Percentiles rank a stretch among this genome's conserved stretches.
These are phyloP conservation scores for Termitomyces heimii DNA, from an alignment of 768 basidiomycete genomes.

Conservation along the genomic window DNA sequence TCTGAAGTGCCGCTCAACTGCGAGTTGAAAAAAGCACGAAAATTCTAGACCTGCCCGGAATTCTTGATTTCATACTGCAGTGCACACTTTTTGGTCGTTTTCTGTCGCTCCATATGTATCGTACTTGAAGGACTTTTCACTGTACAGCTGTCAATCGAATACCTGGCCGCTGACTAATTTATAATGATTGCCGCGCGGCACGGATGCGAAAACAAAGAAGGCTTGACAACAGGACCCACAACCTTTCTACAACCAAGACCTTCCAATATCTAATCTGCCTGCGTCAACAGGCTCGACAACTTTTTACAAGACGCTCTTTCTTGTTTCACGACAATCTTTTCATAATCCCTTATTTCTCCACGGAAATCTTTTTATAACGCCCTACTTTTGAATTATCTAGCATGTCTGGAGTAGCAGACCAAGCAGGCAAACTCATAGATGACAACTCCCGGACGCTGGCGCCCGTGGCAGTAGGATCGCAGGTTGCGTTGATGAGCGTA, in stretches of 20 bases:
- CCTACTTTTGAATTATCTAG: conserved; percentile 5
- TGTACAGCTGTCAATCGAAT: not conserved
- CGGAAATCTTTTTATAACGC: conserved; percentile 8
- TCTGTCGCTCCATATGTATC: not conserved
- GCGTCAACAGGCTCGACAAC: conserved; percentile 5
- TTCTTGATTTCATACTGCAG: not conserved
- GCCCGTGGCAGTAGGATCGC: conserved; percentile 76
- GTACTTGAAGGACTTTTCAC: not conserved
- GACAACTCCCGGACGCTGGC: conserved; percentile 60
- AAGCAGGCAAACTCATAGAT: conserved; percentile 33
- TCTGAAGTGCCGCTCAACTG: not conserved
- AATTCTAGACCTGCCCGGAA: not conserved
- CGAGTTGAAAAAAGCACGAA: not conserved
- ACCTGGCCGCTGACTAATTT: conserved; percentile 1
- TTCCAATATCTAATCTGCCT: not conserved
- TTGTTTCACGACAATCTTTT: conserved; percentile 8
- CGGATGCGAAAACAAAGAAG: not conserved
- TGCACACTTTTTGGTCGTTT: not conserved
- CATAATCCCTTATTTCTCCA: conserved; percentile 8
- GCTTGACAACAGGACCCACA: conserved; percentile 7
- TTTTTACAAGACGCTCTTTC: conserved; percentile 8
- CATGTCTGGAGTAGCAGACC: conserved; percentile 30
- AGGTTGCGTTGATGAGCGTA: conserved; percentile 66
- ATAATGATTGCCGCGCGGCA: conserved; percentile 6
- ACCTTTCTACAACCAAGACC: not conserved